phyloP scores from a whole-genome alignment of 148 eudicot species.

The Spergularia marina region DNA sequence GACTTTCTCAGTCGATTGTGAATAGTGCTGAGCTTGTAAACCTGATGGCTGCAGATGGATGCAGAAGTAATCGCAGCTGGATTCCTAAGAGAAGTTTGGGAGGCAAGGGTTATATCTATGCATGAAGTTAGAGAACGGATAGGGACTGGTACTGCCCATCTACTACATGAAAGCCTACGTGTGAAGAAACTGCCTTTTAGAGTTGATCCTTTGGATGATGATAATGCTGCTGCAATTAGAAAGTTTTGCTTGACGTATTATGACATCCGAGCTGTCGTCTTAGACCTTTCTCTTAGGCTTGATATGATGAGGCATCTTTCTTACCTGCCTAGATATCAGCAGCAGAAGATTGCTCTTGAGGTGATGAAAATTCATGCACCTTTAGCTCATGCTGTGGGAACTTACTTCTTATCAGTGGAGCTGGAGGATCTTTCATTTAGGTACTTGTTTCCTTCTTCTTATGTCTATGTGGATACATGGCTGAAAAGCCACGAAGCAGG shows the following conservation, averaged over 20 bases:
- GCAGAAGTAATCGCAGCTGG: slow-evolving; percentile 97
- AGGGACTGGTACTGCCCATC: slow-evolving; percentile 75
- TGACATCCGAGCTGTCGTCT: slow-evolving; percentile 80
- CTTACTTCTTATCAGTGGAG: slow-evolving; percentile 59
- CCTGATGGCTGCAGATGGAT: slow-evolving; percentile 66
- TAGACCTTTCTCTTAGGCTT: slow-evolving; percentile 75
- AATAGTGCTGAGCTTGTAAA: slow-evolving; percentile 9
- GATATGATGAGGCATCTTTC: slow-evolving; percentile 88
- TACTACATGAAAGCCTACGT: slow-evolving; percentile 83
- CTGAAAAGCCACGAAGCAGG: slow-evolving; percentile 76
- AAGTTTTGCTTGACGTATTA: slow-evolving; percentile 85
- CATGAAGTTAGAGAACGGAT: slow-evolving; percentile 58
- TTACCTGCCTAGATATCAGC: slow-evolving; percentile 76
- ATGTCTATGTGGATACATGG: slow-evolving; percentile 85
- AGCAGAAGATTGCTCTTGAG: slow-evolving; percentile 68
- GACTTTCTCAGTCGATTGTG: not conserved
- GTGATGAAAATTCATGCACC: slow-evolving; percentile 94
- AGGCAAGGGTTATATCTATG: slow-evolving; percentile 66
- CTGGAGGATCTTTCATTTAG: slow-evolving; percentile 88
- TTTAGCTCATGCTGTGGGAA: slow-evolving; percentile 84
- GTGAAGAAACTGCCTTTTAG: slow-evolving; percentile 59
- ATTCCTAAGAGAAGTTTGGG: slow-evolving; percentile 74
- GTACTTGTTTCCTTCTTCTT: slow-evolving; percentile 85
- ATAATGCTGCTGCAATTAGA: slow-evolving; percentile 73
- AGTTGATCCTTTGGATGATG: slow-evolving; percentile 70